Evolutionary conservation across 2,329 filamentous ascomycete species (phyloP).

Genomic region (Colletotrichum spaethianum): DNA sequence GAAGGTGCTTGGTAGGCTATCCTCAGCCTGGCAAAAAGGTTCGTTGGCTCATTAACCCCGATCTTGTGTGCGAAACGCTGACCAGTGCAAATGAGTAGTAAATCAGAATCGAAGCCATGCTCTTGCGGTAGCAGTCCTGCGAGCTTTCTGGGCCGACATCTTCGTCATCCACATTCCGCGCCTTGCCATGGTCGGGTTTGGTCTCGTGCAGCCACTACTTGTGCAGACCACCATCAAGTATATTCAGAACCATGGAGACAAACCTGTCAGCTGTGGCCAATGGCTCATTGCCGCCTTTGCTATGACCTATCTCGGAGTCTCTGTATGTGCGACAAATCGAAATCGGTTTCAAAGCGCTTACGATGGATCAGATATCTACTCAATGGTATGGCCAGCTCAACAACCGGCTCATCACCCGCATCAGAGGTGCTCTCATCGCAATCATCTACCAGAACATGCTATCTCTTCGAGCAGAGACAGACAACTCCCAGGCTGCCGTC

Average conservation of each 20-base stretch:
- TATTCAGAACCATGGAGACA: constrained; percentile 3
- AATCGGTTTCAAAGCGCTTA: background rate
- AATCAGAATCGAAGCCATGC: constrained; percentile 5
- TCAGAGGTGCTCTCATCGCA: constrained; percentile 47
- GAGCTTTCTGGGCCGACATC: constrained; percentile 42
- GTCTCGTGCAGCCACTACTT: constrained; percentile 61
- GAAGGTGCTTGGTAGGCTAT: background rate
- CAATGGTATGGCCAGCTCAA: constrained; percentile 41
- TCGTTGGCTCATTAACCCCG: background rate
- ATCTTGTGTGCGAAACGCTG: background rate
- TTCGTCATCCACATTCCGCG: constrained; percentile 48
- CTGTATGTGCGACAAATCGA: constrained; percentile 37
- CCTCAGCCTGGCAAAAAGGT: constrained; percentile 17
- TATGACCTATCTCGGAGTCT: constrained; percentile 58
- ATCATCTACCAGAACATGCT: constrained; percentile 47
- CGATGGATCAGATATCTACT: constrained; percentile 15
- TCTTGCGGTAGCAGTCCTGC: background rate
- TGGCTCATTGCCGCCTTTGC: constrained; percentile 57
- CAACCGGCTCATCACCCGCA: constrained; percentile 44
- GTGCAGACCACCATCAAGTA: constrained; percentile 47
- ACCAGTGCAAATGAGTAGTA: background rate
- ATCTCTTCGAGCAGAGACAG: constrained; percentile 34
- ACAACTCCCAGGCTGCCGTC: constrained; percentile 43
- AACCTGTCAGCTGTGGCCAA: constrained; percentile 46
- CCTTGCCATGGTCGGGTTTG: constrained; percentile 53